These are phyloP conservation scores for Aureobasidium lini DNA, from an alignment of 2,329 filamentous ascomycete species.

Conservation along the genomic window DNA sequence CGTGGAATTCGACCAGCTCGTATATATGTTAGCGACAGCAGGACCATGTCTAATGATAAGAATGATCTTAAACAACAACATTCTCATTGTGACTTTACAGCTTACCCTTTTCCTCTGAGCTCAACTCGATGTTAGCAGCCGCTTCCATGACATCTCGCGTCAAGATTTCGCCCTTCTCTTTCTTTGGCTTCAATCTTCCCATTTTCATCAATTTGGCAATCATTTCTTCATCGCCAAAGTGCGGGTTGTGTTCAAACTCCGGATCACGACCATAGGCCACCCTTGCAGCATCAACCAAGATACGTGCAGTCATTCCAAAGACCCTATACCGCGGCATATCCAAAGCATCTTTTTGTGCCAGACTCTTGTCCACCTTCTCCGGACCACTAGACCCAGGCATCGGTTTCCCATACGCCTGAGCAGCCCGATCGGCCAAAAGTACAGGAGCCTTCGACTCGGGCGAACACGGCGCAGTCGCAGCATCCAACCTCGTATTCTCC, in stretches of 20 bases:
- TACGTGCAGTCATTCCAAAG: conserved; percentile 90
- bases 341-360: conserved; percentile 19
- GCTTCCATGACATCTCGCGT: conserved; percentile 28
- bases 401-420: neutral
- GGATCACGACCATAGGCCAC: conserved; percentile 77
- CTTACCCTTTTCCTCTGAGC: neutral
- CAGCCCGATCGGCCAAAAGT: neutral
- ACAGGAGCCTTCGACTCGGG: neutral
- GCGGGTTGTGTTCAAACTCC: conserved; percentile 67
- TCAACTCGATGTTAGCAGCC: conserved; percentile 5
- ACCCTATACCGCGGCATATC: conserved; percentile 57
- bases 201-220: conserved; percentile 49
- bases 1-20: neutral
- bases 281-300: conserved; percentile 79
- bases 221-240: conserved; percentile 60
- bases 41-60: neutral
- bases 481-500: conserved; percentile 11
- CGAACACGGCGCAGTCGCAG: conserved; percentile 8
- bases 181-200: conserved; percentile 48
- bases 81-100: neutral
- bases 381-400: conserved; percentile 25
- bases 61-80: neutral
- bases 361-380: conserved; percentile 30
- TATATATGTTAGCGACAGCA: neutral
- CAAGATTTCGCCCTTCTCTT: conserved; percentile 42